Percentiles rank a stretch among this genome's conserved stretches.
phyloP scores from a whole-genome alignment of 2,329 filamentous ascomycete species.

The Fusarium miscanthi region DNA sequence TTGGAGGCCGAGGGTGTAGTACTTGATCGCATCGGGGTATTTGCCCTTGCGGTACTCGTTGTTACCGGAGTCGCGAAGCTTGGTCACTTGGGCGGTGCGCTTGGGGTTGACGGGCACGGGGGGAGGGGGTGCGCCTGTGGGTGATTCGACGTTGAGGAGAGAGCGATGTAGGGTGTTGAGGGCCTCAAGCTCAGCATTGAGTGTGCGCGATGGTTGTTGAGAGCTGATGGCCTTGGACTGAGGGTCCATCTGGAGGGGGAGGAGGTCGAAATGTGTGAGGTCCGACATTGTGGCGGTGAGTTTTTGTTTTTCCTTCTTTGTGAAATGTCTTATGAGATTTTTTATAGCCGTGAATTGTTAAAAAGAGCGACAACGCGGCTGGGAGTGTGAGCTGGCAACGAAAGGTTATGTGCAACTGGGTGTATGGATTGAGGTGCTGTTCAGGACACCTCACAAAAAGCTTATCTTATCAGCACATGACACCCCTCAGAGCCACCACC shows the following conservation, averaged over 20 bases:
- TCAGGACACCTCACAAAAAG: constrained; percentile 50
- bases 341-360: neutral
- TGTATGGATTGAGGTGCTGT: constrained; percentile 17
- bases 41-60: constrained; percentile 81
- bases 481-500: constrained; percentile 25
- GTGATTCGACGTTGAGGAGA: constrained; percentile 66
- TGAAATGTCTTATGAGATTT: neutral
- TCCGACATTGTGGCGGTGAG: constrained; percentile 60
- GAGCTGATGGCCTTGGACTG: constrained; percentile 77
- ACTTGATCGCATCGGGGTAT: constrained; percentile 78
- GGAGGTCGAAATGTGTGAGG: constrained; percentile 80
- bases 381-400: constrained; percentile 18
- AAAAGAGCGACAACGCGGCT: constrained; percentile 32
- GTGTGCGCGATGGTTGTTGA: constrained; percentile 58
- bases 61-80: constrained; percentile 91
- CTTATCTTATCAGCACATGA: constrained; percentile 56
- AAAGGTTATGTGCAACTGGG: neutral
- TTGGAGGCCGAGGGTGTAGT: constrained; percentile 87
- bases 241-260: constrained; percentile 86
- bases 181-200: constrained; percentile 73
- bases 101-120: constrained; percentile 94
- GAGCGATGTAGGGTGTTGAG: constrained; percentile 84
- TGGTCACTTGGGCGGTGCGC: constrained; percentile 85
- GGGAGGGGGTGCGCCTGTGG: constrained; percentile 79
- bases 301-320: neutral